Evolutionary conservation across 306 rosid genomes (phyloP), one percentile per base, ranked within the genome.

Genomic region (Cicer bijugum): DNA sequence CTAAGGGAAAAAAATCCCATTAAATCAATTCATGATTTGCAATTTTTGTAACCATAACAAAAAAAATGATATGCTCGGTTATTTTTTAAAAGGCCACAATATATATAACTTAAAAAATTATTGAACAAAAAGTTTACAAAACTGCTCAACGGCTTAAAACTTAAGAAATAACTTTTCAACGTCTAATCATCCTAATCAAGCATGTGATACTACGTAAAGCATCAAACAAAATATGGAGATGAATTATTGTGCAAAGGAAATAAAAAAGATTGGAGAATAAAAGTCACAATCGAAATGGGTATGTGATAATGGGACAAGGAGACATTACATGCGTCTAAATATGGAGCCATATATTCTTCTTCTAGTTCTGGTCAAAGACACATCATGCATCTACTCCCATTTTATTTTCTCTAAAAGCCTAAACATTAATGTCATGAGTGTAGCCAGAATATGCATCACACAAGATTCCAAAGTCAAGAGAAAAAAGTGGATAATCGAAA

Each of bases 281-380:
- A 76, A 46, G 64, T 77, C 53, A 69, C 19, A 46, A 69, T 60
- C n/a, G 15, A 7, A 6, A 12, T 59, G 37, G 9, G 40, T 1
- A 12, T 59, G 37, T 6, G 40, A 1, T 16, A 15, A 58, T 35
- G 55, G 58, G 77, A 45, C 68, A 78, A 64, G 11, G 12, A 53
- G 61, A 62, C 60, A 67, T 0, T 11, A 43, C 33, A 67, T 44
- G 35, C 12, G 12, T 47, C 16, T 28, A 12, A 9, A 67, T 10
- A 23, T 44, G n/a, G 6, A 61, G 58, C 8, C 46, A 78, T 52
- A 17, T 52, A 15, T 23, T 15, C 10, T 63, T 75, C 50, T 63
- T 75, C 50, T 7, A 11, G 42, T 64, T 51, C 33, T 40, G 50
- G 79, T 51, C 55, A 75, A 75, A 75, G 16, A 37, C 50, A 40